These are phyloP conservation scores for Trichosanthes cucumerina DNA, from an alignment of 306 rosid species.

Conservation along the genomic window DNA sequence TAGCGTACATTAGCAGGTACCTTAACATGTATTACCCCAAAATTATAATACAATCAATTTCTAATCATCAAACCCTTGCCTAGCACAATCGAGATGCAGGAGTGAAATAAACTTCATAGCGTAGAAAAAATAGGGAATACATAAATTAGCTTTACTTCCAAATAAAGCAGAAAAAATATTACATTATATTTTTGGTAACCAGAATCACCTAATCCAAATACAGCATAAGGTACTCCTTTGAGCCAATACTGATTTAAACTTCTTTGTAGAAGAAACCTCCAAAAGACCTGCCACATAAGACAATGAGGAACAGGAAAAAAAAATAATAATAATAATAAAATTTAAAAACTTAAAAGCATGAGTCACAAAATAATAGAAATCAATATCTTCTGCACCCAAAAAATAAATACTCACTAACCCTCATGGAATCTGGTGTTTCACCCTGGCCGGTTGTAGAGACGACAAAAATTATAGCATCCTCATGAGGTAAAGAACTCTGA, in stretches of 20 bases:
- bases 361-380: not conserved
- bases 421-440: conserved; percentile 83
- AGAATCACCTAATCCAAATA: conserved; percentile 93
- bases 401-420: conserved; percentile 28
- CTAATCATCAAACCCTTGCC: not conserved
- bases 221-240: conserved; percentile 54
- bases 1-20: not conserved
- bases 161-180: conserved; percentile 19
- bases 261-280: conserved; percentile 78
- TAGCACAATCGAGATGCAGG: not conserved
- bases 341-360: not conserved
- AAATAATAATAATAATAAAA: too few relatives aligned
- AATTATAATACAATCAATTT: not conserved
- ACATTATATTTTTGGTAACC: conserved; percentile 86
- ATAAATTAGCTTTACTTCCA: not conserved
- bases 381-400: not conserved
- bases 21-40: not conserved
- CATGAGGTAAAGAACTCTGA: conserved; percentile 51
- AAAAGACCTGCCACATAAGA: conserved; percentile 47
- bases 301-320: not conserved
- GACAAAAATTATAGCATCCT: conserved; percentile 62
- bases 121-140: not conserved
- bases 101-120: not conserved
- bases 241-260: conserved; percentile 62
- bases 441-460: conserved; percentile 99